Conservation (phyloP, 2,329 filamentous ascomycete species). For the Aspergillus hortae region DNA sequence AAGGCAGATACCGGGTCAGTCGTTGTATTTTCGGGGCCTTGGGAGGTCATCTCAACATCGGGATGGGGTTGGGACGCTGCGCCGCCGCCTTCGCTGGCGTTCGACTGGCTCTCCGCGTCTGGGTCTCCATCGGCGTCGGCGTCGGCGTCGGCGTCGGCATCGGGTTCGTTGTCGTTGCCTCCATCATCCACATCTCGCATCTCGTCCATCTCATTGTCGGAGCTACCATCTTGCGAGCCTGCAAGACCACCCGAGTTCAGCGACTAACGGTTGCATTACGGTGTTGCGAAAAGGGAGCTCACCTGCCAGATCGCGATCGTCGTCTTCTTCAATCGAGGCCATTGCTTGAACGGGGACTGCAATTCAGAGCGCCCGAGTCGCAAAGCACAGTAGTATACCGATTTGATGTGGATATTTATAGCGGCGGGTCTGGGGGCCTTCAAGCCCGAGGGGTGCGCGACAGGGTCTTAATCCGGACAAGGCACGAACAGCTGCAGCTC, state of each 20-base stretch:
- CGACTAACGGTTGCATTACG: neutral
- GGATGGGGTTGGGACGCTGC: slow-evolving; percentile 43
- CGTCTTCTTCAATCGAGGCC: slow-evolving; percentile 40
- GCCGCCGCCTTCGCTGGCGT: slow-evolving; percentile 35
- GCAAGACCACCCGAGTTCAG: slow-evolving; percentile 11
- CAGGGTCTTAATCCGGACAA: neutral
- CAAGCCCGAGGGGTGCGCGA: neutral
- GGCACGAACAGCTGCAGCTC: neutral
- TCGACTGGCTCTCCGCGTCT: slow-evolving; percentile 38
- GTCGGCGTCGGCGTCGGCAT: slow-evolving; percentile 28
- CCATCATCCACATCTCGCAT: slow-evolving; percentile 43
- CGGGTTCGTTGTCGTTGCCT: slow-evolving; percentile 34
- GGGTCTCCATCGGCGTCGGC: slow-evolving; percentile 31
- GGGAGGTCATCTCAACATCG: slow-evolving; percentile 47
- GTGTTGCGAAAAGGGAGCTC: slow-evolving; percentile 7
- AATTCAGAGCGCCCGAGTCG: neutral
- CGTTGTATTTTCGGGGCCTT: slow-evolving; percentile 34
- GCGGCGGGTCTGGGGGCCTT: neutral
- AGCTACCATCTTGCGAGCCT: slow-evolving; percentile 49
- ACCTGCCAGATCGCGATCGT: slow-evolving; percentile 41
- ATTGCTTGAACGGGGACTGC: slow-evolving; percentile 14
- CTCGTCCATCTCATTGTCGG: slow-evolving; percentile 48
- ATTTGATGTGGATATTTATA: slow-evolving; percentile 1
- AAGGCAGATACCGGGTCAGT: slow-evolving; percentile 40
- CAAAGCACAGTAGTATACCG: neutral